Evolutionary conservation across 2,329 filamentous ascomycete species (phyloP), one percentile per base, ranked within the genome.

Genomic region (Cylindrodendrum hubeiense): DNA sequence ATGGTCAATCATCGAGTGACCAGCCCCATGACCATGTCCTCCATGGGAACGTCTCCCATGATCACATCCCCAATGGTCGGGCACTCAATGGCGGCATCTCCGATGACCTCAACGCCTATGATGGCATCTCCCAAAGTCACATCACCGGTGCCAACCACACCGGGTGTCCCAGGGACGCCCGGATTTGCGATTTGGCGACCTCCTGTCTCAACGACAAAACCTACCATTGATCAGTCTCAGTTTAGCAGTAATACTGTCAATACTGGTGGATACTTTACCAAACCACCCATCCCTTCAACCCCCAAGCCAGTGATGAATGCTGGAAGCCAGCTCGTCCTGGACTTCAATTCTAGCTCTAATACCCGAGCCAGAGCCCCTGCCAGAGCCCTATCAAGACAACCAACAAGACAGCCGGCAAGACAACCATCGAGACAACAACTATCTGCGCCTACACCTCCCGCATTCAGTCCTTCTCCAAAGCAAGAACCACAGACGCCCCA

Each of bases 181-280:
- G 78, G 79, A 17, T 80, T 80, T 60, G 74, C 77, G 24, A 80
- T 80, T 41, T 80, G 79, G 79, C 76, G 79, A 47, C 75, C 78
- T 21, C 78, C 78, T n/a, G 72, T 73, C 22, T 68, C 74, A n/a
- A 75, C 67, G 59, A 71, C 54, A 43, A 75, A 77, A 37, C 71
- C 67, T 34, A 60, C 67, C 34, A 52, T 68, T 15, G 62, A 66
- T n/a, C 73, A 72, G 21, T 46, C 70, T 41, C 73, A 73, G 65
- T 52, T 46, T 52, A 74, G 53, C 47, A 67, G 63, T 37, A 68
- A 62, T 60, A 60, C 71, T 46, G 63, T 65, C 34, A 71, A 66
- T 28, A 66, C 67, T n/a, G 68, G 63, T 28, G 72, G 75, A 17
- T 80, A 78, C 64, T 79, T 76, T 55, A 53, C 70, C 21, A 80